Conservation (phyloP, 2,329 filamentous ascomycete genomes). For the Venturia pyrina region DNA sequence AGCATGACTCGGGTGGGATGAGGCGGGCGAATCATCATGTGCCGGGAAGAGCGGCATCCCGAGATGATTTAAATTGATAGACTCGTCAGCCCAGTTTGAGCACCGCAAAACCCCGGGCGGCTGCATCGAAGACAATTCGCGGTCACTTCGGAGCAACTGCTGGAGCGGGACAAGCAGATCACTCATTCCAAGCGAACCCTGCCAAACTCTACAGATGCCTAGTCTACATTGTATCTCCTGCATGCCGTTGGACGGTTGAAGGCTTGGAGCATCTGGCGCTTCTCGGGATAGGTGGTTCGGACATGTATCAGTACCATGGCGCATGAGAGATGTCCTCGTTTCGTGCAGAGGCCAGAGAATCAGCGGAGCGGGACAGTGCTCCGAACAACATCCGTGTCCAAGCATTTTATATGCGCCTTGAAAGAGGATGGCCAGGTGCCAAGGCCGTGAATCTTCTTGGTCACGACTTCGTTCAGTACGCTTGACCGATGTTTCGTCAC, state of each 20-base stretch:
- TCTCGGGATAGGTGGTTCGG: no score
- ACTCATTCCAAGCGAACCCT: neutral
- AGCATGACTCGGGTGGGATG: neutral
- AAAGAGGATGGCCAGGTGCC: neutral
- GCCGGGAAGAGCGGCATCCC: neutral
- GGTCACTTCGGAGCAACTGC: neutral
- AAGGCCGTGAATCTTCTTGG: conserved; percentile 2
- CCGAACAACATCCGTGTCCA: neutral
- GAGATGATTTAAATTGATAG: neutral
- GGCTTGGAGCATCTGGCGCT: neutral
- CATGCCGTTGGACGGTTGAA: neutral
- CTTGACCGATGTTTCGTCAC: neutral
- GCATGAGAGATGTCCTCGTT: neutral
- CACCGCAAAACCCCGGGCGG: neutral
- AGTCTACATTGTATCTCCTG: neutral
- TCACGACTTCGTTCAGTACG: neutral
- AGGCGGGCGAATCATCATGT: neutral
- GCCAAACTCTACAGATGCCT: neutral
- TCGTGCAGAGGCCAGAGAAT: neutral
- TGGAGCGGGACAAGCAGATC: conserved; percentile 3
- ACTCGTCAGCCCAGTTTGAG: neutral
- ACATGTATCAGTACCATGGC: no score
- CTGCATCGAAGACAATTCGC: neutral
- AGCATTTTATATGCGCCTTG: neutral
- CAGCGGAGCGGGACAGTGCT: neutral